Base-by-base conservation (phyloP, 179 eudicot genomes). In the Spergularia azorica region DNA sequence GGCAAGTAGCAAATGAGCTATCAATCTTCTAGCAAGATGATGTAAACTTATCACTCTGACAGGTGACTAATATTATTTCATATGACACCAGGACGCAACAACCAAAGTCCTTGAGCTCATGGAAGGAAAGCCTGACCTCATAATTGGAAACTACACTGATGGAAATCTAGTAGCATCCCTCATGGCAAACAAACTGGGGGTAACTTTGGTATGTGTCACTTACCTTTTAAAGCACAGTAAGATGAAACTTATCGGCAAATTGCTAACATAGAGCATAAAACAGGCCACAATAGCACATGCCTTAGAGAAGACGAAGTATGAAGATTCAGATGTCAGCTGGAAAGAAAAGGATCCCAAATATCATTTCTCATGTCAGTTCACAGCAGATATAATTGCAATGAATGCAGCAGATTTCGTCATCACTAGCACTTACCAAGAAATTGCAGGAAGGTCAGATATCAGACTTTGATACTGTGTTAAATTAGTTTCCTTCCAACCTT, bases 391-490 rank as follows among this genome's bases (percentile, higher is more conserved):
- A 32, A 79, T 87, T 67, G 86, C 90, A 58, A 87, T 87, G 90
- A 87, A 85, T 58, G 65, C 88, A 17, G 85, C 90, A 21, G 90
- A 87, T 79, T 85, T 87, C 70, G 75, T 87, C 85, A 85, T 87
- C 79, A 85, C 90, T n/a, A 87, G 90, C 82, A 87, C 90, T 63
- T 87, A 81, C 63, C 90, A 87, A 67, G 90, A 87, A 79, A 85
- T 87, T 71, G 88, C 90, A 16, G 90, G 90, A 79, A 87, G 87
- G 89, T 84, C 18, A 59, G 84, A 73, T 39, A 61, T 16, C 50
- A 5, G 50, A 50, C 12, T 69, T 15, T 20, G 6, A 70, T 11
- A 61, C 18, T 73, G 64, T 74, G 32, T 21, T 20, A 38, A 38
- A 46, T 21, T 21, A 12, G 17, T 58, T 52, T 58, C 60, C 52